phyloP scores from a whole-genome alignment of 228 moss, liverwort and hornwort species.

The Sphagnum fallax region DNA sequence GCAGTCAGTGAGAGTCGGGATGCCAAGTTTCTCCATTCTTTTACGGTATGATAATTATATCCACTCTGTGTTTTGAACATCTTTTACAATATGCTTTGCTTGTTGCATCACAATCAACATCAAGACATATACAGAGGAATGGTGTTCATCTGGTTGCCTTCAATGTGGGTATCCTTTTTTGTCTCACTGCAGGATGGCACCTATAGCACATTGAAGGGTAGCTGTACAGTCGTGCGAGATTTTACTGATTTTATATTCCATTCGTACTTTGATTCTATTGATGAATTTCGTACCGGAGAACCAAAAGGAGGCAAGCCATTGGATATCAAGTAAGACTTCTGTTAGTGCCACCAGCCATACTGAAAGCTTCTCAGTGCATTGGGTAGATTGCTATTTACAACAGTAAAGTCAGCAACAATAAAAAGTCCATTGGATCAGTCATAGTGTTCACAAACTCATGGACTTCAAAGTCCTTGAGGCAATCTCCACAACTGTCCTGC shows the following conservation, averaged over 20 bases:
- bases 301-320: constrained; percentile 57
- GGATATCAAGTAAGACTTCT: constrained; percentile 51
- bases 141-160: not conserved
- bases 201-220: constrained; percentile 51
- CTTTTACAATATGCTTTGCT: not conserved
- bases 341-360: too few relatives aligned
- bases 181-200: constrained; percentile 60
- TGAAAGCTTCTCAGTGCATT: too few relatives aligned
- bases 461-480: too few relatives aligned
- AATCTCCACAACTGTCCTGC: too few relatives aligned
- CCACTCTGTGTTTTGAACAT: not conserved
- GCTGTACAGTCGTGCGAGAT: constrained; percentile 76
- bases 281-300: constrained; percentile 57
- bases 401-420: too few relatives aligned
- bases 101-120: not conserved
- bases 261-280: constrained; percentile 54
- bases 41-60: constrained; percentile 52
- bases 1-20: constrained; percentile 54
- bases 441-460: too few relatives aligned
- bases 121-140: not conserved
- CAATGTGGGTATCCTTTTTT: not conserved
- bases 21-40: constrained; percentile 41
- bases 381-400: too few relatives aligned
- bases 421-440: too few relatives aligned
- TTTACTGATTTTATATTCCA: constrained; percentile 71